Evolutionary conservation across 2,329 filamentous ascomycete genomes (phyloP), one percentile per base, ranked within the genome.

Genomic region (Aspergillus pseudonomiae): DNA sequence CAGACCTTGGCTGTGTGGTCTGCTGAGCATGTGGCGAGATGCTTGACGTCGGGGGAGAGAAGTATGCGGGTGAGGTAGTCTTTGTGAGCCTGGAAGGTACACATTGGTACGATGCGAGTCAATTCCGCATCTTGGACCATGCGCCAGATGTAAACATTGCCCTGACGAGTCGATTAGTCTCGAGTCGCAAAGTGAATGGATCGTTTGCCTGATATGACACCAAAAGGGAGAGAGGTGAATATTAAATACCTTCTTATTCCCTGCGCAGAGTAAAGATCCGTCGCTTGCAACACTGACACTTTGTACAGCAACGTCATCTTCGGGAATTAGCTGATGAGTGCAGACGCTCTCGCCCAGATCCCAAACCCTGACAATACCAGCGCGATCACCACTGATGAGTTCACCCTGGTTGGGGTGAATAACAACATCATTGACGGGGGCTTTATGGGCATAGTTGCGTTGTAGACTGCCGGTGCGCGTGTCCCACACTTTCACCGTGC

Each of bases 381-480:
- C 90, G 39, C 94, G 89, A 77, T 99, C 95, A 77, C 94, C 97
- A 77, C 92, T 96, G 74, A 99, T 97, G 65, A 99, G 90, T 82
- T 99, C 95, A 64, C 94, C 95, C 81, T 99, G 95, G 75, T 99
- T 99, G 0, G 95, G 95, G 77, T 99, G 95, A 62, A 99, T 99
- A n/a, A 98, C 95, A 10, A 99, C 95, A 78, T 99, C 95, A 74
- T 97, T 99, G 59, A 94, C 95, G 0, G 95, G 89, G 39, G 89
- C 90, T 59, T 91, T 91, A 77, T 99, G 95, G 70, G 87, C 90
- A 78, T 99, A 99, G 79, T 94, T 97, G 60, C 95, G 88, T 80
- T 99, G 95, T 60, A 98, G 88, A 63, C 86, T 89, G 53, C 92
- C 94, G 14, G 86, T 91, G 54, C 94, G 85, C 6, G 93, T 97